phyloP scores from a whole-genome alignment of 257 asterid species.

The Solanum pimpinellifolium region DNA sequence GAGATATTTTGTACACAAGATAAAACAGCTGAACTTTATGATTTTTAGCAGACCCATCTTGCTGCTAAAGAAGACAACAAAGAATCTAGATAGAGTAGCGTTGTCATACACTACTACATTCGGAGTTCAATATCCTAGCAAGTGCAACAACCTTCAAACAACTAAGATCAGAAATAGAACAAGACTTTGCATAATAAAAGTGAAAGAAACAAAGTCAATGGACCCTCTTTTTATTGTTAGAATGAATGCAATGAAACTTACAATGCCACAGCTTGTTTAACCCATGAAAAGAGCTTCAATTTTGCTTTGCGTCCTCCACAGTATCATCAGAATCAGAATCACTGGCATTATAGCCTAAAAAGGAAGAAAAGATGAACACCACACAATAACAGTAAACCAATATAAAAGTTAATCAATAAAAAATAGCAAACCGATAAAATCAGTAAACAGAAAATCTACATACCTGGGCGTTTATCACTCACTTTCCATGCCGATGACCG shows the following conservation, averaged over 20 bases:
- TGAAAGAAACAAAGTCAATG: background rate
- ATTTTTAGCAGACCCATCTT: background rate
- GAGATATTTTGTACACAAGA: background rate
- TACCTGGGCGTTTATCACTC: slow-evolving; percentile 94
- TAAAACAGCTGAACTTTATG: background rate
- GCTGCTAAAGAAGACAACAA: background rate
- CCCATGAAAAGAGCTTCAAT: slow-evolving; percentile 1
- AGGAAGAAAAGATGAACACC: background rate
- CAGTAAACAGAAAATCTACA: background rate
- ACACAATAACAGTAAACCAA: background rate
- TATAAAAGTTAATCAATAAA: background rate
- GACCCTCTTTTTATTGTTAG: background rate
- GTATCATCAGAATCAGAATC: slow-evolving; percentile 83
- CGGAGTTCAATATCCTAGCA: background rate
- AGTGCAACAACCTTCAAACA: background rate
- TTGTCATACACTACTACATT: background rate
- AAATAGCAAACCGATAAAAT: background rate
- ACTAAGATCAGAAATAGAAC: background rate
- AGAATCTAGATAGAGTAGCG: background rate
- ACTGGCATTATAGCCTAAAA: slow-evolving; percentile 71
- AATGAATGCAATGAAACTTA: slow-evolving; percentile 16
- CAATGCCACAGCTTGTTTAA: slow-evolving; percentile 9
- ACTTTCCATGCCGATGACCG: slow-evolving; percentile 76
- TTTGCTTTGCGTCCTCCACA: slow-evolving; percentile 30
- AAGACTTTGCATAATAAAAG: background rate